Base-by-base conservation (phyloP, 2,329 filamentous ascomycete species). In the Phaeosphaeria sp. region DNA sequence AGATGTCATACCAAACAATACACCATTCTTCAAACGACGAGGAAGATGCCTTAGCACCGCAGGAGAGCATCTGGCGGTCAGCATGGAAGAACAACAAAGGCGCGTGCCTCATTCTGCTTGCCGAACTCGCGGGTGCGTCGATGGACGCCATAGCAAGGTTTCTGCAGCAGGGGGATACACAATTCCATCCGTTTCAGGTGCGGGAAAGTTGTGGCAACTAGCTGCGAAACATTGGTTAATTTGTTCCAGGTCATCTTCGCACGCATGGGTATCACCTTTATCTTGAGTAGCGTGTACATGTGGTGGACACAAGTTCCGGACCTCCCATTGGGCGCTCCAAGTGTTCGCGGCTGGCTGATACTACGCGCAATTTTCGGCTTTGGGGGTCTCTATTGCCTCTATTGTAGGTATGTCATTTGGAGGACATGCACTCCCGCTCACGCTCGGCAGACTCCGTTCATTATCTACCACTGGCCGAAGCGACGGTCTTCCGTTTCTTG, bases 401-500 rank as follows among this genome's bases (percentile, higher is more conserved):
- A 64, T 39, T 66, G 64, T 63, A 41, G 56, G 64, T 57, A 18
- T 20, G 15, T 18, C 23, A 20, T 15, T 25, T 7, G 22, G 10
- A 46, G 3, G 22, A 5, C 44, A 46, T 11, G 10, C 1, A 27
- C 21, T 7, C 22, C 25, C 5, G 17, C 39, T 15, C 85, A 89
- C 0, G 85, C 88, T 0, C 75, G 5, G 15, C 20, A 81, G 80
- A 87, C 67, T 87, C 85, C 11, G 79, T 90, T 58, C 85, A 90
- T 73, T 94, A 93, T 68, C 84, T 96, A 4, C 90, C 90, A 0
- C 82, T 96, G 1, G 90, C 91, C 9, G 92, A 96, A 72, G 91
- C 92, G 1, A 93, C 90, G 0, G 92, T 96, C 23, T 88, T 96
- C 52, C 93, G 90, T 11, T 96, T 96, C 72, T 82, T 96, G 7